Evolutionary conservation across 495 filamentous ascomycete genomes (phyloP).

Genomic region (Penicillium bialowiezense): DNA sequence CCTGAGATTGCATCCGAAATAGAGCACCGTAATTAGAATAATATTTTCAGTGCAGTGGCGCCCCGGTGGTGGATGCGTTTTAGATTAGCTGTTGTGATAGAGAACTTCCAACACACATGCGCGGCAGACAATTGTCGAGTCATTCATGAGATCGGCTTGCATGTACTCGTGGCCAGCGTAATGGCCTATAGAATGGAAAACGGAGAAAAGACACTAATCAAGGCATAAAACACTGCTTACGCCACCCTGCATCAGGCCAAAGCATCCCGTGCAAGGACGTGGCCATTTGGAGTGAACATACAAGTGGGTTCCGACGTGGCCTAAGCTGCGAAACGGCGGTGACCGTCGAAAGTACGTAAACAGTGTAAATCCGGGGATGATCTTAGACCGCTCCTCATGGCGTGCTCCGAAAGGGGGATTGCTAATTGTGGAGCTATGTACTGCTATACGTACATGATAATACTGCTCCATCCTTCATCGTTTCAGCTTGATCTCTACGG

Average conservation of each 20-base stretch:
- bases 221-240: not conserved
- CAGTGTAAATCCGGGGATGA: conserved; percentile 12
- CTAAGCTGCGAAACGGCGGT: conserved; percentile 10
- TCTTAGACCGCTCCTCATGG: conserved; percentile 17
- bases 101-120: not conserved
- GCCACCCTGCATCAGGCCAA: conserved; percentile 25
- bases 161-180: not conserved
- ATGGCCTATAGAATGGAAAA: not conserved
- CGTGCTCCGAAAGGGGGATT: conserved; percentile 33
- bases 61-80: too few species aligned
- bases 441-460: too few species aligned
- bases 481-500: too few species aligned
- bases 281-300: conserved; percentile 5
- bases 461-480: not conserved
- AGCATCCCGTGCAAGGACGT: conserved; percentile 12
- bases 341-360: conserved; percentile 1
- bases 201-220: conserved; percentile 5
- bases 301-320: not conserved
- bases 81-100: not conserved
- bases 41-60: too few species aligned
- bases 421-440: conserved; percentile 22
- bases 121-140: not conserved
- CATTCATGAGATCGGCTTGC: not conserved
- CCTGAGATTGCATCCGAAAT: too few species aligned
- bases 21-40: too few species aligned